phyloP scores from a whole-genome alignment of 495 filamentous ascomycete species.

The Tuber magnatum region DNA sequence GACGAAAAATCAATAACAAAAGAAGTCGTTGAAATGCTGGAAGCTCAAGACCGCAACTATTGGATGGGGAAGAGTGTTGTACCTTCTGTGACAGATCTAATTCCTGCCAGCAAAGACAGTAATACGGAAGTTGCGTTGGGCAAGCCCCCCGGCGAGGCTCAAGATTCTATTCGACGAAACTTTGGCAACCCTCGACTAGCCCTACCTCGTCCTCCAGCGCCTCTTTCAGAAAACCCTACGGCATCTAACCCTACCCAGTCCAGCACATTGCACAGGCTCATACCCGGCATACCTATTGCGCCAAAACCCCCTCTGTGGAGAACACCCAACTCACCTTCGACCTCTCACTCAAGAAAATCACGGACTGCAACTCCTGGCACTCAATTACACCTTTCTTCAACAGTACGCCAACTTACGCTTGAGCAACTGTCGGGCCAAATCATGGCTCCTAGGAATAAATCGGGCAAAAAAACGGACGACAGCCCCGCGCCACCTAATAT shows the following conservation, averaged over 20 bases:
- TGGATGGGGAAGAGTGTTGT: slow-evolving; percentile 2
- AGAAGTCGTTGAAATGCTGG: background rate
- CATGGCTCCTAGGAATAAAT: background rate
- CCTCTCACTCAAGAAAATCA: background rate
- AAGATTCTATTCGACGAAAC: slow-evolving; percentile 1
- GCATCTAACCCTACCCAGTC: background rate
- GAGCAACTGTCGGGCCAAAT: background rate
- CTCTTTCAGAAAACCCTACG: background rate
- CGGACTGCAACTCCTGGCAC: background rate
- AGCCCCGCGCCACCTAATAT: background rate
- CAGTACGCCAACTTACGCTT: background rate
- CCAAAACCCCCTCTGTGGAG: background rate
- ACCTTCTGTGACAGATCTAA: background rate
- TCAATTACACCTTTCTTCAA: background rate
- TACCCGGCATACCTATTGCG: background rate
- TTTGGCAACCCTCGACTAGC: background rate
- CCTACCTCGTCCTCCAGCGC: background rate
- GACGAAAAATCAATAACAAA: slow-evolving; percentile 8
- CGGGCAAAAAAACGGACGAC: background rate
- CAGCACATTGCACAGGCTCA: background rate
- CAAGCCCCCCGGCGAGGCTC: background rate
- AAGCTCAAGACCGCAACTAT: slow-evolving; percentile 9
- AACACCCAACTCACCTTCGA: background rate
- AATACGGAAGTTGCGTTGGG: background rate
- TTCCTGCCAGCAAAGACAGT: slow-evolving; percentile 3